Evolutionary conservation across 2,329 filamentous ascomycete genomes (phyloP).

Genomic region (Fusarium camptoceras): DNA sequence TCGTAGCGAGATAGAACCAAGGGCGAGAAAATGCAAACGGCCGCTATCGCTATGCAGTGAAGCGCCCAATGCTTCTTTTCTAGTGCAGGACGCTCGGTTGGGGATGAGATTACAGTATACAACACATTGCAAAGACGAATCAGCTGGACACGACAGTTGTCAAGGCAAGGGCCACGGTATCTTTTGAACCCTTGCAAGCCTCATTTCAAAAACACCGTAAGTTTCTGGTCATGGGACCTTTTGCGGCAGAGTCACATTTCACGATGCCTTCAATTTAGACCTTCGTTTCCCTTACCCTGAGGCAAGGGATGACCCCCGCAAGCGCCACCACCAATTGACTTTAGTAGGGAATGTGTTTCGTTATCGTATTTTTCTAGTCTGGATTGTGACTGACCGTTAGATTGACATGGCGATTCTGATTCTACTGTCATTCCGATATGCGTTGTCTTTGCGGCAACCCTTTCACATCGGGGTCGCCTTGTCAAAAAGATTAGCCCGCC

Average conservation of each 20-base stretch:
- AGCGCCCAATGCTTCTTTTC: not conserved
- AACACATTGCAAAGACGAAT: constrained; percentile 9
- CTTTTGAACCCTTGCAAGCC: not conserved
- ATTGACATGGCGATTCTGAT: not conserved
- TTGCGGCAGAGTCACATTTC: constrained; percentile 32
- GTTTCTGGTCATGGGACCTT: constrained; percentile 24
- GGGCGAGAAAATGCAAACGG: not conserved
- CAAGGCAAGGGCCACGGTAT: not conserved
- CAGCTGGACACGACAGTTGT: constrained; percentile 21
- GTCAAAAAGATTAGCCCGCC: constrained; percentile 4
- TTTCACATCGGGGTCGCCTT: not conserved
- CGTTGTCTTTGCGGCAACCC: not conserved
- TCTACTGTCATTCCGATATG: not conserved
- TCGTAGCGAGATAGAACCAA: not conserved
- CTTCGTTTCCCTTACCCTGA: not conserved
- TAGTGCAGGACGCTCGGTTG: constrained; percentile 11
- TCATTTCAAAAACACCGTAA: constrained; percentile 17
- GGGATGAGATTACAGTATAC: not conserved
- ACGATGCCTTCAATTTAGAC: constrained; percentile 25
- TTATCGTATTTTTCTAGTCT: not conserved
- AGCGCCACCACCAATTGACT: not conserved
- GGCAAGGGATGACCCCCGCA: not conserved
- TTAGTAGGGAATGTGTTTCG: not conserved
- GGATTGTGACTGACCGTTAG: not conserved
- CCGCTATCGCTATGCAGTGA: constrained; percentile 9